A percentile compares a stretch with the other conserved stretches of the same genome.
phyloP scores from a whole-genome alignment of 2,329 filamentous ascomycete species.

The Orbilia oligospora region DNA sequence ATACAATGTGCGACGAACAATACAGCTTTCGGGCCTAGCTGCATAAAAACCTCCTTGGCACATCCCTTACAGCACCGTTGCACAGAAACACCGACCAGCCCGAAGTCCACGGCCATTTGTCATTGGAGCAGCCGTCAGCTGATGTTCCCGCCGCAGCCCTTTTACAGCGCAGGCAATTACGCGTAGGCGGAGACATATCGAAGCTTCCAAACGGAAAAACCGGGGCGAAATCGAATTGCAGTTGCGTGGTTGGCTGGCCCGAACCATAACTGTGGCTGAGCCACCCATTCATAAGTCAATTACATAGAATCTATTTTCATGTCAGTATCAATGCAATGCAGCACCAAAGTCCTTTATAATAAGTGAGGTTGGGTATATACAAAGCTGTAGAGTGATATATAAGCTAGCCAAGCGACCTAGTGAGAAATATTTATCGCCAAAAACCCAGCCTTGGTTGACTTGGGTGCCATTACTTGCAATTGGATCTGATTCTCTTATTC shows the following conservation, averaged over 20 bases:
- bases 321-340: background rate
- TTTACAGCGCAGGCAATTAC: constrained; percentile 29
- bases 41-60: background rate
- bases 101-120: constrained; percentile 2
- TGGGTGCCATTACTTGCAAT: constrained; percentile 2
- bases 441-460: constrained; percentile 14
- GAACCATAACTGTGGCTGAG: constrained; percentile 18
- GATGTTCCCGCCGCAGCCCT: constrained; percentile 21
- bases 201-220: background rate
- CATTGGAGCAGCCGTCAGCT: constrained; percentile 28
- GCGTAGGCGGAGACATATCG: constrained; percentile 30
- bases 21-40: background rate
- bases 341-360: too few relatives aligned
- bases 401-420: background rate
- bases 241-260: constrained; percentile 9
- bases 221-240: background rate
- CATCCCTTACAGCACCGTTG: background rate
- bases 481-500: constrained; percentile 13
- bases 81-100: background rate
- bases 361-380: background rate
- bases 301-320: background rate
- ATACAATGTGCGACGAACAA: background rate
- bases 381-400: background rate
- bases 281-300: background rate
- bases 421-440: constrained; percentile 8